Percentiles rank a stretch among this genome's conserved stretches.
Evolutionary conservation across 2,329 filamentous ascomycete species (phyloP).

Genomic region (Fusarium paranaense): DNA sequence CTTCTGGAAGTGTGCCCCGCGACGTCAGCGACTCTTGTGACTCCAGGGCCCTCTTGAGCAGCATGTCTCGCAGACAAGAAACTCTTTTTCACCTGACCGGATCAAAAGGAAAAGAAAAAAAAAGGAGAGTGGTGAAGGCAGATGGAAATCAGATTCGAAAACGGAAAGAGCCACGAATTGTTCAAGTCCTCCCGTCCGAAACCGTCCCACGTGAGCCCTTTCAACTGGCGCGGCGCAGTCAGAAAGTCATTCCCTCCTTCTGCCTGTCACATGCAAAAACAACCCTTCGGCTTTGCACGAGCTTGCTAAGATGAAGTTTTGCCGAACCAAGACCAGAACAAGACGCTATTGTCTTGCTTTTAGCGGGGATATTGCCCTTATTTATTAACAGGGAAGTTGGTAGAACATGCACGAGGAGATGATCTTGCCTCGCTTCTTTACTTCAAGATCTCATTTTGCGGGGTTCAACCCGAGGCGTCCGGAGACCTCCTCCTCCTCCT

Average conservation of each 20-base stretch:
- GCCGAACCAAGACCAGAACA: neutral
- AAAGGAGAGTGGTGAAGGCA: neutral
- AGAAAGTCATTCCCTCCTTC: slow-evolving; percentile 20
- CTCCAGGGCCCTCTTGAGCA: slow-evolving; percentile 2
- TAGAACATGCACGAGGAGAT: neutral
- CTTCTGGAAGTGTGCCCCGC: slow-evolving; percentile 29
- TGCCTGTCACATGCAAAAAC: slow-evolving; percentile 43
- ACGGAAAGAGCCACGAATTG: slow-evolving; percentile 2
- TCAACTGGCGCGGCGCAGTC: slow-evolving; percentile 31
- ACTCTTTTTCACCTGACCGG: neutral
- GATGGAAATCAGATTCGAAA: neutral
- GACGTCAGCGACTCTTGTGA: slow-evolving; percentile 25
- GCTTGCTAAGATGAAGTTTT: neutral
- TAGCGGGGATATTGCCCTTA: neutral
- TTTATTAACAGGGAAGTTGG: neutral
- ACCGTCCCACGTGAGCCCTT: slow-evolving; percentile 39
- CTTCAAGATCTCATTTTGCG: neutral
- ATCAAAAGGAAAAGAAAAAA: neutral
- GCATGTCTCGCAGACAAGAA: slow-evolving; percentile 19
- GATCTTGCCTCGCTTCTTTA: neutral
- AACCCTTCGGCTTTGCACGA: neutral
- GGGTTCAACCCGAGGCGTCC: neutral
- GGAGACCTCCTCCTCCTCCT: neutral
- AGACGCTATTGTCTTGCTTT: neutral
- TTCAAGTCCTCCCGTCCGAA: neutral